phyloP scores from a whole-genome alignment of 768 basidiomycete genomes.

The Lactarius deliciosus region DNA sequence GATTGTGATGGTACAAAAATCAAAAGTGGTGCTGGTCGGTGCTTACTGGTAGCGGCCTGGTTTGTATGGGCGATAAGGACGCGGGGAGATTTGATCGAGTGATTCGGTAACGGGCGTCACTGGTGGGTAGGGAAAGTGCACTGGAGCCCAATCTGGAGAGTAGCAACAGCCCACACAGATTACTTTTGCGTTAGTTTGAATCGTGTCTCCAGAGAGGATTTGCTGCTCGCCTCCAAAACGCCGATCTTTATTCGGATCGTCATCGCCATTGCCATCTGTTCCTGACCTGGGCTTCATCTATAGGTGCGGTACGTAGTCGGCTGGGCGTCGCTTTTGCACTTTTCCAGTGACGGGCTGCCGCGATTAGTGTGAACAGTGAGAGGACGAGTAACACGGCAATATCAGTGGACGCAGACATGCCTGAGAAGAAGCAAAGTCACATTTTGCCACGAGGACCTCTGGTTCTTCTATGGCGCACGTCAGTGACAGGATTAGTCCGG shows the following conservation, averaged over 20 bases:
- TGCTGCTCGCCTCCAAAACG: conserved; percentile 31
- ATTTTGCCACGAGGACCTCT: background rate
- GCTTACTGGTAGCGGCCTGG: conserved; percentile 60
- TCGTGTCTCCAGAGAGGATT: background rate
- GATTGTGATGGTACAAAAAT: background rate
- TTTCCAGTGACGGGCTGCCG: background rate
- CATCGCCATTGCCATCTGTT: background rate
- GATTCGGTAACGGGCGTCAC: conserved; percentile 44
- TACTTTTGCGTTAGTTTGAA: background rate
- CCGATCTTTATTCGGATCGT: conserved; percentile 31
- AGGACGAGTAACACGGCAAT: background rate
- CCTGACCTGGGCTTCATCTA: background rate
- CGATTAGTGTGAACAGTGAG: conserved; percentile 1
- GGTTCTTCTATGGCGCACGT: background rate
- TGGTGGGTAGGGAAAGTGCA: conserved; percentile 50
- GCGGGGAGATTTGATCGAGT: conserved; percentile 49
- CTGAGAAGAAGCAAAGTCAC: background rate
- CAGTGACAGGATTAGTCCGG: background rate
- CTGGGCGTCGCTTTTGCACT: background rate
- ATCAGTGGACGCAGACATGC: conserved; percentile 8
- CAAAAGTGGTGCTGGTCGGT: background rate
- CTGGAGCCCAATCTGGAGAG: conserved; percentile 52
- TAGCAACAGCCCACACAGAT: background rate
- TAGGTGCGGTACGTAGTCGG: background rate
- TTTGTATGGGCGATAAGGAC: conserved; percentile 65